Evolutionary conservation across 176 grass and related monocot genomes (phyloP).

Genomic region (Zoysia pacifica): DNA sequence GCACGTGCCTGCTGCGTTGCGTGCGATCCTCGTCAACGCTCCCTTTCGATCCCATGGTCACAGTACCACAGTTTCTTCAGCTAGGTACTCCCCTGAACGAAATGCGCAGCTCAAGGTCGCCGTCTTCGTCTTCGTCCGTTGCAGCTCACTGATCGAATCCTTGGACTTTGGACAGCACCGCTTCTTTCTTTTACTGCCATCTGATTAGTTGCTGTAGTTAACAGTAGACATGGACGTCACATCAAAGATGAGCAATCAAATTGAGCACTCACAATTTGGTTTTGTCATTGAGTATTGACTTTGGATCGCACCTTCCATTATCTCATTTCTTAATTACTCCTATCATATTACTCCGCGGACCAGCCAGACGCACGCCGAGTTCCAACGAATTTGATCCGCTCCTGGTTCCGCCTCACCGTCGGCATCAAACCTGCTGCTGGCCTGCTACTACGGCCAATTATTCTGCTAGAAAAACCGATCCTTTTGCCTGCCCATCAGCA

Average conservation of each 20-base stretch:
- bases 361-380: background rate
- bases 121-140: background rate
- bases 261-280: background rate
- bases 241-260: background rate
- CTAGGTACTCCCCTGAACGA: background rate
- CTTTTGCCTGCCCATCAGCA: background rate
- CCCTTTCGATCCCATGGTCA: no score
- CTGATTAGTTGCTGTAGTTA: background rate
- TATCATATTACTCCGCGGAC: background rate
- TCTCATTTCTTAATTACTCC: background rate
- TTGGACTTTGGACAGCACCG: background rate
- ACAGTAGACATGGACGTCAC: background rate
- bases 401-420: background rate
- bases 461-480: constrained; percentile 12
- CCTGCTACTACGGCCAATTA: background rate
- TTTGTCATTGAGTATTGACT: background rate
- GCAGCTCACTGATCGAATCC: background rate
- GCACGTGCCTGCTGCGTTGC: background rate
- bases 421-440: background rate
- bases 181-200: background rate
- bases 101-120: background rate
- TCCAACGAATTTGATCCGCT: constrained; percentile 7
- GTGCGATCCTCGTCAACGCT: no score
- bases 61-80: no score
- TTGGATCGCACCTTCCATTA: background rate